Evolutionary conservation across 2,329 filamentous ascomycete genomes (phyloP), one percentile per base, ranked within the genome.

Genomic region (Davidsoniella neocaledoniae): DNA sequence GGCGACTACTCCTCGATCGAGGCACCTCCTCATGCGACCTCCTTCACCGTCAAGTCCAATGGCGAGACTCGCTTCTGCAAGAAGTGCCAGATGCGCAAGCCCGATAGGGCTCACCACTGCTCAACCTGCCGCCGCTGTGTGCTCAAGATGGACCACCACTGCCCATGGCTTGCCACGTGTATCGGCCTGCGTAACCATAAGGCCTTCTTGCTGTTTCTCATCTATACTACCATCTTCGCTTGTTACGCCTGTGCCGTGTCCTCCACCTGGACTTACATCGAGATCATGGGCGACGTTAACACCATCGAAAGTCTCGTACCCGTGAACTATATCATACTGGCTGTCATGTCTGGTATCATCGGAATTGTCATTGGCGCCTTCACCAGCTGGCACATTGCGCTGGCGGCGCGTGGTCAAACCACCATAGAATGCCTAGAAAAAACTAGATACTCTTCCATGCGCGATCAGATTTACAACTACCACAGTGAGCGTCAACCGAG

Each of bases 71-170:
- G 91, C 50, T 96, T 83, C 69, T 98, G 91, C 73, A 96, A 96
- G 68, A 98, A 98, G 68, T 98, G 91, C 65, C 85, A 93, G 67
- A 81, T 81, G 48, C 78, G 84, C 55, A 98, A 98, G 68, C 91
- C 91, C 40, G 91, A 98, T 66, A 85, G 91, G 54, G 80, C 90
- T 29, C 91, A 98, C 64, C 91, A 98, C 69, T 98, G 91, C 72
- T 94, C 86, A 9, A 93, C 87, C 3, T 98, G 91, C 67, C 79
- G 82, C 57, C 82, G 83, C 60, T 98, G 91, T 63, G 88, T 98
- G 23, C 72, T 98, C 63, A 98, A 98, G 71, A 98, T 98, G 91
- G 91, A 98, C 62, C 91, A 98, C 64, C 91, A 98, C 68, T 98
- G 91, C 63, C 91, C 91, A 14, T 98, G 91, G 91, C 74, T 98